Conservation (phyloP, 129 eudicot species). For the Helianthus annuus region DNA sequence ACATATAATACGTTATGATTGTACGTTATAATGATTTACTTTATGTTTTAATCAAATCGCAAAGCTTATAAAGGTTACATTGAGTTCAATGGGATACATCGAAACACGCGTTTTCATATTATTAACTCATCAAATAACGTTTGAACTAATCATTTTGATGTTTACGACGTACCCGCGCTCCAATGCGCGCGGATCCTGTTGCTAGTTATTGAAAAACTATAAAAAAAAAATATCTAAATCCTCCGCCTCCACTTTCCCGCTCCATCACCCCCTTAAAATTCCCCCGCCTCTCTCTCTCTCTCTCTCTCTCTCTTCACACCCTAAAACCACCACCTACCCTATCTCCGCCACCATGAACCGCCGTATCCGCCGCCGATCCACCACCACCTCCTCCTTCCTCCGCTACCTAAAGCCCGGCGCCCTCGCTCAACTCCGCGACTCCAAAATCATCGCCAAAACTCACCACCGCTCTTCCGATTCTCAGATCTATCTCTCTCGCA, state of each 20-base stretch:
- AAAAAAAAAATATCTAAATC: not conserved
- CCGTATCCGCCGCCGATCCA: conserved; percentile 32
- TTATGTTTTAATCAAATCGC: too few relatives aligned
- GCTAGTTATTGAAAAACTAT: too few relatives aligned
- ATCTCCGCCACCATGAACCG: conserved; percentile 36
- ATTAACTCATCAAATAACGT: too few relatives aligned
- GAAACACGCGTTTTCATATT: too few relatives aligned
- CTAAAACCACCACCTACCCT: not conserved
- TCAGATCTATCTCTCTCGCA: conserved; percentile 31
- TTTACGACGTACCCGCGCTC: too few relatives aligned
- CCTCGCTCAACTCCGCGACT: conserved; percentile 43
- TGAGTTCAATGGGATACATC: too few relatives aligned
- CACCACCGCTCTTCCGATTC: conserved; percentile 20
- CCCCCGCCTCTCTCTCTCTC: not conserved
- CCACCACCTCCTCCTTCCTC: conserved; percentile 15
- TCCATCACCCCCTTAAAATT: not conserved
- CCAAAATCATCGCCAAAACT: conserved; percentile 50
- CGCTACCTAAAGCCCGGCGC: conserved; percentile 43
- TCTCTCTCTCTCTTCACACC: not conserved
- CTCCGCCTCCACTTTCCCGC: conserved; percentile 1
- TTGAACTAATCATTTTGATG: too few relatives aligned
- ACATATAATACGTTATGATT: too few relatives aligned
- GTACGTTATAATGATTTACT: too few relatives aligned
- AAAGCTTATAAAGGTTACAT: too few relatives aligned
- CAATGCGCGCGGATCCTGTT: too few relatives aligned